Evolutionary conservation across 331 rosid genomes (phyloP), one percentile per base, ranked within the genome.

Genomic region (Saraca asoca): DNA sequence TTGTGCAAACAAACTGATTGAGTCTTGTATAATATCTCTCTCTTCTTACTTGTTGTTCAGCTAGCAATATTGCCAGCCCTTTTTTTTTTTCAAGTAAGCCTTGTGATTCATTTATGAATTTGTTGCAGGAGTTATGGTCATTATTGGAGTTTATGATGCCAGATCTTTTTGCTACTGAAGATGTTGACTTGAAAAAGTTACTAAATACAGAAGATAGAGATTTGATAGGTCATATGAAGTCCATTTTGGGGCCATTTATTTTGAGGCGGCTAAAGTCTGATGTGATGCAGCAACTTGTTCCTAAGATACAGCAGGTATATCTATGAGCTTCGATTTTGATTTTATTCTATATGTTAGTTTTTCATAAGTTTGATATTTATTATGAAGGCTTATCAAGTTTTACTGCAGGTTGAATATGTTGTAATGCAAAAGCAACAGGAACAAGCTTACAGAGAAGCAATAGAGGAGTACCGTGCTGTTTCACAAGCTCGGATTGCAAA

Each of bases 241-340:
- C 95, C 79, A 93, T 93, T 73, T 74, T 90, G 62, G 97, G 98
- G 63, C 98, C 97, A 7, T 93, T 93, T 81, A 93, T 90, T 75
- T 83, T 93, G 81, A 83, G 98, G 43, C 87, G 98, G 12, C 75
- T 93, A 62, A 93, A 93, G 80, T 90, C 98, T 73, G 98, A 93
- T 83, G 98, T 87, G 56, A 93, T 90, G 98, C 97, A 86, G 82
- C 98, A 93, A 69, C 97, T 90, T 74, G 98, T 90, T 81, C 94
- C 91, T 33, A 93, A 93, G 80, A 84, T 86, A 76, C 98, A 87
- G 67, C 63, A 70, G 85, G 98, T 90, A 71, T 62, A 76, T 53
- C 15, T 44, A 50, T 57, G 68, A 44, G 35, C 64, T 66, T 45
- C 7, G 19, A 35, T 46, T 16, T 51, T 64, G 68, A 9, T 50